phyloP scores from a whole-genome alignment of 148 eudicot genomes.

The Camellia lanceoleosa region DNA sequence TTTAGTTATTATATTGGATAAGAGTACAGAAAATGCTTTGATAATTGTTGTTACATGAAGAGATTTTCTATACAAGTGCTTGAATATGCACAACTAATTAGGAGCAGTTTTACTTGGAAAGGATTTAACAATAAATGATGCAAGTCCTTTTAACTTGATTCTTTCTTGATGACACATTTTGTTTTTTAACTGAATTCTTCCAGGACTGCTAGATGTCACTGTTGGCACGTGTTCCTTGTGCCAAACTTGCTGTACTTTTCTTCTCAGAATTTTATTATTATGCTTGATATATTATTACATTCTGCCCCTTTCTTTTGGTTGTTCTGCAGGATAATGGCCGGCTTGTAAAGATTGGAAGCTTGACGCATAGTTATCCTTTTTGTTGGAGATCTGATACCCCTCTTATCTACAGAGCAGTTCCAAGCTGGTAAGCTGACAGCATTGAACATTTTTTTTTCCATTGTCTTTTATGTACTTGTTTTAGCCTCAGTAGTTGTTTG shows the following conservation, averaged over 20 bases:
- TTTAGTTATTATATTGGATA: not conserved
- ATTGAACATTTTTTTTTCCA: not conserved
- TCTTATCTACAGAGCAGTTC: slow-evolving; percentile 97
- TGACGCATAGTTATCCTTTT: slow-evolving; percentile 83
- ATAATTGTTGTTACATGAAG: not conserved
- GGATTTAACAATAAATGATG: not conserved
- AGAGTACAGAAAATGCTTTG: not conserved
- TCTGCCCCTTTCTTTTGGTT: not conserved
- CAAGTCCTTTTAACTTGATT: not conserved
- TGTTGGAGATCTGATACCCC: slow-evolving; percentile 99
- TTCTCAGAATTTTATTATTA: not conserved
- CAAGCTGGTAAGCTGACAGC: slow-evolving; percentile 63
- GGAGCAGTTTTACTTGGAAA: not conserved
- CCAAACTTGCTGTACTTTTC: slow-evolving; percentile 9
- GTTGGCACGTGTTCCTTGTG: not conserved
- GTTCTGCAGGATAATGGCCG: slow-evolving; percentile 63
- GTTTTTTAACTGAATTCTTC: not conserved
- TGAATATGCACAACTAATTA: not conserved
- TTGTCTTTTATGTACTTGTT: not conserved
- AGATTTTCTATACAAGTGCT: not conserved
- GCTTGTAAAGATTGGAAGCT: slow-evolving; percentile 83
- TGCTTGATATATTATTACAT: not conserved
- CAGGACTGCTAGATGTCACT: not conserved
- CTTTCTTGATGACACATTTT: not conserved
- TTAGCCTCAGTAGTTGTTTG: not conserved